A percentile compares a stretch with the other conserved stretches of the same genome.
phyloP scores from a whole-genome alignment of 495 filamentous ascomycete genomes.

The Cercophora newfieldiana region DNA sequence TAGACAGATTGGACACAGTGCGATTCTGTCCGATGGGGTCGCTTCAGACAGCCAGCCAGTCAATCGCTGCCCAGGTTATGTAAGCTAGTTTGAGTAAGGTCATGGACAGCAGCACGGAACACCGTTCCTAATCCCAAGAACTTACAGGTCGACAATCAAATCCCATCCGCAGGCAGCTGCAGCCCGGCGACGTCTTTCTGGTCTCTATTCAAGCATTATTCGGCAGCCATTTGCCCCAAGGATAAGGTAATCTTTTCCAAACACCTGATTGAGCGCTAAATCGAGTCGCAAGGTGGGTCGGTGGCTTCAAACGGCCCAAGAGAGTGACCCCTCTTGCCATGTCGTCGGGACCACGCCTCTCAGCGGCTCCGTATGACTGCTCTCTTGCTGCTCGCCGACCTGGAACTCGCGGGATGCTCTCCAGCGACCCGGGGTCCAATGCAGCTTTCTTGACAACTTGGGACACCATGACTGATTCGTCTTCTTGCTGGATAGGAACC shows the following conservation, averaged over 20 bases:
- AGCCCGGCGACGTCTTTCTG: background rate
- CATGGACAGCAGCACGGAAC: background rate
- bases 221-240: background rate
- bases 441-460: background rate
- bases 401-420: background rate
- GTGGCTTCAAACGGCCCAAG: background rate
- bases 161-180: background rate
- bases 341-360: background rate
- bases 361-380: background rate
- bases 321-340: background rate
- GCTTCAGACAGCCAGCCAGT: no score
- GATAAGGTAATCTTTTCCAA: background rate
- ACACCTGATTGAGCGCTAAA: background rate
- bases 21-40: background rate
- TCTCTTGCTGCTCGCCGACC: background rate
- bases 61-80: background rate
- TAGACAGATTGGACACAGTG: background rate
- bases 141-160: background rate
- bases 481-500: background rate
- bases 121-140: background rate
- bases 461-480: background rate
- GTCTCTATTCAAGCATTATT: background rate
- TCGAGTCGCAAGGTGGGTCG: background rate
- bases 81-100: background rate
- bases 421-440: background rate